Evolutionary conservation across 495 filamentous ascomycete genomes (phyloP), one percentile per base, ranked within the genome.

Genomic region (Viridothelium virens): DNA sequence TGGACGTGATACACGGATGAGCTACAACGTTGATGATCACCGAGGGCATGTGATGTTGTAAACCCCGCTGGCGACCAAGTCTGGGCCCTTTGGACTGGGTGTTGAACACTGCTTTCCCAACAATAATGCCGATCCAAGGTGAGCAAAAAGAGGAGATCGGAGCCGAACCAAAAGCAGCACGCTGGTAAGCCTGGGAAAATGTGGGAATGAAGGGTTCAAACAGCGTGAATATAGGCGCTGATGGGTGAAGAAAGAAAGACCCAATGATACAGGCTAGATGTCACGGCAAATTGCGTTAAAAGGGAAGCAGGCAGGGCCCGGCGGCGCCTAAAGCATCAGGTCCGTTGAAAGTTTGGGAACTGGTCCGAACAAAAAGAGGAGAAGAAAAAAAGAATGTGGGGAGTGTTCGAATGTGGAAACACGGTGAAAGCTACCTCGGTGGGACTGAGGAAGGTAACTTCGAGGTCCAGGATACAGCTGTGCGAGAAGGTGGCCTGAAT

Each of bases 41-140:
- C 53, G 53, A 59, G 53, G 53, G 53, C 53, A 59, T 59, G 53
- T 59, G 53, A 59, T 59, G 53, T 36, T 34, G 18, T 31, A 36
- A 59, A 59, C 53, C 53, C 53, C 53, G 53, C 53, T 59, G 53
- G 7, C 6, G 5, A 59, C n/a, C 53, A 16, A 59, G 18, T 59
- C 25, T 59, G 7, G 18, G 18, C 31, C 18, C 31, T 36, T 2
- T 7, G 31, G 10, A 6, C 36, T 18, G 14, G 18, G 11, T 5
- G 7, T n/a, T n/a, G 31, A 59, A 36, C 25, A 59, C n/a, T 6
- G 5, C 53, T 31, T 34, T 18, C 25, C 53, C 31, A 59, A 36
- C 10, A 36, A 36, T 59, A 36, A 36, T 59, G 53, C 36, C 53
- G 53, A 36, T 59, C 53, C 53, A 59, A 14, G 33, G 18, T 7